Base-by-base conservation (phyloP, 1,284 basidiomycete species). In the Neolentinus lepideus region DNA sequence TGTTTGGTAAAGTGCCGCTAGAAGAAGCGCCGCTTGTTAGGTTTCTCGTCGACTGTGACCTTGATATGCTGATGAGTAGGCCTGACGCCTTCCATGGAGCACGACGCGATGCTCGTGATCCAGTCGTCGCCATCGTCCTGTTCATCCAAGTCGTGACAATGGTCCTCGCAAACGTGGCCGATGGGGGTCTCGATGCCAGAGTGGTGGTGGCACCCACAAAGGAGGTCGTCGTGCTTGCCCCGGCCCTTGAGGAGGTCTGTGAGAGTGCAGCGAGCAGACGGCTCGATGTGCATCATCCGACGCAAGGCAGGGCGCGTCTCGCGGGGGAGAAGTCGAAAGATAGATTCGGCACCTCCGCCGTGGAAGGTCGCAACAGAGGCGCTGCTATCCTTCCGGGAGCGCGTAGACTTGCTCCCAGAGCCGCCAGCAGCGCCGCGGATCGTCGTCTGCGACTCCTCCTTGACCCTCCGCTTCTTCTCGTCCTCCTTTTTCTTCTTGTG, bases 261-360 rank as follows among this genome's bases (percentile, higher is more conserved):
- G 54, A 99, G 81, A 25, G 97, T 98, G 69, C 93, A 97, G 35
- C 97, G 85, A 55, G 89, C 83, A 9, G 80, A 76, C 1, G 95
- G 92, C 68, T 98, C 94, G 55, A 98, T 83, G 59, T 86, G 88
- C 64, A 99, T 79, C 97, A 99, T 99, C 54, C 95, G 84, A 58
- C 93, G 88, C 55, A 99, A 78, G 10, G 92, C 93, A 14, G 85
- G 79, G 45, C 94, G 83, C 16, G 92, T 88, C 73, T 98, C 96
- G 57, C 96, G 88, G 3, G 96, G 96, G 21, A 99, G 77, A 4
- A 99, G 78, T n/a, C 94, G 84, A 81, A 99, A 99, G 67, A 99
- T 97, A 29, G 92, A 94, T 71, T 99, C 96, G n/a, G 92, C 88
- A 8, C 92, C 91, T 45, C 88, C 91, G n/a, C 74, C 79, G 68